Percentiles rank a stretch among this genome's conserved stretches.
Conservation (phyloP, 306 rosid genomes). For the Cicer cuneatum region DNA sequence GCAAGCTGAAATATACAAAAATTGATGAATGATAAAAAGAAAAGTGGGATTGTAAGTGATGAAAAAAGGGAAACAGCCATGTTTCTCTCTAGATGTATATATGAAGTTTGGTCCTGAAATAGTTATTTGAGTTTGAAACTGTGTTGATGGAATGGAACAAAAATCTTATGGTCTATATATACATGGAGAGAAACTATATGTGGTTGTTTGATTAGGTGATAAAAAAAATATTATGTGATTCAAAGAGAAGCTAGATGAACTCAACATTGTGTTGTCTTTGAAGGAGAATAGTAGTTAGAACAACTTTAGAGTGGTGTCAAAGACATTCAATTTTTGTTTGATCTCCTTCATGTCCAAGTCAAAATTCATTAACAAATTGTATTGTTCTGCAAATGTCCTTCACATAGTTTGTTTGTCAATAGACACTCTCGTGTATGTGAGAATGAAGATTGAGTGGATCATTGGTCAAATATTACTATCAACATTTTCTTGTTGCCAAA, state of each 20-base stretch:
- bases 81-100: slow-evolving; percentile 1
- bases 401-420: background rate
- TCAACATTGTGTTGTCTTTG: background rate
- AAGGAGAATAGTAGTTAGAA: slow-evolving; percentile 54
- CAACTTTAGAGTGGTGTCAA: slow-evolving; percentile 70
- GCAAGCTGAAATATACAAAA: slow-evolving; percentile 44
- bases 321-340: slow-evolving; percentile 56
- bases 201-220: slow-evolving; percentile 29
- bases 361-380: slow-evolving; percentile 2
- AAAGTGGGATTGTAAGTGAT: background rate
- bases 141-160: slow-evolving; percentile 16
- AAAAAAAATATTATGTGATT: slow-evolving; percentile 5
- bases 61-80: slow-evolving; percentile 44
- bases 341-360: slow-evolving; percentile 61
- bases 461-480: background rate
- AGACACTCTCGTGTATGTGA: background rate
- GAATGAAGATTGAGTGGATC: background rate
- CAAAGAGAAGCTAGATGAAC: slow-evolving; percentile 30
- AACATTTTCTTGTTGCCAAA: slow-evolving; percentile 18
- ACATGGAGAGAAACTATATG: slow-evolving; percentile 9
- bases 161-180: slow-evolving; percentile 39
- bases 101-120: background rate
- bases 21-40: slow-evolving; percentile 38
- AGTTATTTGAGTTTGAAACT: slow-evolving; percentile 17
- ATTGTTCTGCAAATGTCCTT: background rate